Conservation (phyloP, 169 alveolate species). For the Plasmodium relictum region DNA sequence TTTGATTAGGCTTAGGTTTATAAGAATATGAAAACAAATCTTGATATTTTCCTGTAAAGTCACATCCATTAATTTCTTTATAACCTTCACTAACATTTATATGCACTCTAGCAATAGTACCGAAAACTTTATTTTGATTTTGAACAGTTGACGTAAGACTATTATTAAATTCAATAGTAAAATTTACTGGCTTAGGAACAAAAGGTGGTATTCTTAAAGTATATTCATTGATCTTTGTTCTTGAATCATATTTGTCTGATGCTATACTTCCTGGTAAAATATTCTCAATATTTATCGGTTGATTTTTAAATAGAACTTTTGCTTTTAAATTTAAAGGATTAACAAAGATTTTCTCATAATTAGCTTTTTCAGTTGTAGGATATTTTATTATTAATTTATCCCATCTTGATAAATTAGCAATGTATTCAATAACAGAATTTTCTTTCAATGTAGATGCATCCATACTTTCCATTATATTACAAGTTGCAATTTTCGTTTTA, state of each 20-base stretch:
- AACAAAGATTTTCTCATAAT: constrained; percentile 4
- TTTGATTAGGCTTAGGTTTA: constrained; percentile 8
- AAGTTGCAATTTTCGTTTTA: constrained; percentile 2
- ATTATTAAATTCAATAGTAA: constrained; percentile 43
- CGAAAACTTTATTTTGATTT: constrained; percentile 2
- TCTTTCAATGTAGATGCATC: background rate
- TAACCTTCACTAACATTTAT: constrained; percentile 37
- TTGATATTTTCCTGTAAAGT: constrained; percentile 49
- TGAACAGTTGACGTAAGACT: background rate
- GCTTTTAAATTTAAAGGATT: constrained; percentile 62
- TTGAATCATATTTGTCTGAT: constrained; percentile 10
- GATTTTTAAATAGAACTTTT: constrained; percentile 23
- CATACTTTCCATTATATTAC: constrained; percentile 35
- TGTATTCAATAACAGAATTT: background rate
- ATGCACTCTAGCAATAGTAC: constrained; percentile 9
- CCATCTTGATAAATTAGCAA: constrained; percentile 26
- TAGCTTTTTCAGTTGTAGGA: constrained; percentile 44
- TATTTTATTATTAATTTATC: constrained; percentile 33
- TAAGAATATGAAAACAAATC: constrained; percentile 25
- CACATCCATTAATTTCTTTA: constrained; percentile 58
- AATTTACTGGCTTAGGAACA: constrained; percentile 26
- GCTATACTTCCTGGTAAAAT: constrained; percentile 55
- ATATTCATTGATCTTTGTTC: constrained; percentile 27
- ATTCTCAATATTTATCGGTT: constrained; percentile 41
- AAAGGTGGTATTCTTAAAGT: constrained; percentile 64